Evolutionary conservation across 352 stramenopile species (phyloP).

Genomic region (Globisporangium cystogenes): DNA sequence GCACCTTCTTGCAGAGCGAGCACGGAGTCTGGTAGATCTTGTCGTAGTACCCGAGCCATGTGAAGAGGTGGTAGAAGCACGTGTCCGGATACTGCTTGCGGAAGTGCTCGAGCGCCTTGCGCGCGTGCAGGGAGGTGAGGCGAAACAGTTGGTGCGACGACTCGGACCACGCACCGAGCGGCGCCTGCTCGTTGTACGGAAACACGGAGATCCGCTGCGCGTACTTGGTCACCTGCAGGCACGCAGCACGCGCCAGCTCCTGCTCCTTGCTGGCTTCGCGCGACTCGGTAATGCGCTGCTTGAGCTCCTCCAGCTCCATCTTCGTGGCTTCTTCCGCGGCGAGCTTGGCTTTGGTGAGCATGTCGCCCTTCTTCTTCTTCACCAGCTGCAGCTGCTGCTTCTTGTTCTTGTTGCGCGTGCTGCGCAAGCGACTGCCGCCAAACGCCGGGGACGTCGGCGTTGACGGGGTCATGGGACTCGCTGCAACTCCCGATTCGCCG

Average conservation of each 20-base stretch:
- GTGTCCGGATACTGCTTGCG: constrained; percentile 81
- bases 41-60: constrained; percentile 83
- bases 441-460: constrained; percentile 81
- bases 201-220: constrained; percentile 79
- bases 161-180: constrained; percentile 76
- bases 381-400: constrained; percentile 79
- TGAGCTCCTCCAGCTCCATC: constrained; percentile 86
- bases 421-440: constrained; percentile 55
- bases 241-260: constrained; percentile 63
- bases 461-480: constrained; percentile 83
- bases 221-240: constrained; percentile 81
- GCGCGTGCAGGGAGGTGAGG: constrained; percentile 65
- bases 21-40: constrained; percentile 88
- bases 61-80: constrained; percentile 85
- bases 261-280: constrained; percentile 80
- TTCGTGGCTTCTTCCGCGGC: constrained; percentile 83
- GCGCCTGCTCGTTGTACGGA: constrained; percentile 73
- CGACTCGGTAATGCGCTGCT: constrained; percentile 68
- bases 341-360: constrained; percentile 84
- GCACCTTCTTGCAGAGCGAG: constrained; percentile 81
- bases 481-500: constrained; percentile 71
- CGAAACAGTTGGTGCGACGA: constrained; percentile 78
- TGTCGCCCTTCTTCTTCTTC: constrained; percentile 85
- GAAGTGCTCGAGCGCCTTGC: constrained; percentile 79
- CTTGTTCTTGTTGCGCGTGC: constrained; percentile 79